Evolutionary conservation across 1,139 yeast species (phyloP), one percentile per base, ranked within the genome.

Genomic region (Geotrichum klebahnii): DNA sequence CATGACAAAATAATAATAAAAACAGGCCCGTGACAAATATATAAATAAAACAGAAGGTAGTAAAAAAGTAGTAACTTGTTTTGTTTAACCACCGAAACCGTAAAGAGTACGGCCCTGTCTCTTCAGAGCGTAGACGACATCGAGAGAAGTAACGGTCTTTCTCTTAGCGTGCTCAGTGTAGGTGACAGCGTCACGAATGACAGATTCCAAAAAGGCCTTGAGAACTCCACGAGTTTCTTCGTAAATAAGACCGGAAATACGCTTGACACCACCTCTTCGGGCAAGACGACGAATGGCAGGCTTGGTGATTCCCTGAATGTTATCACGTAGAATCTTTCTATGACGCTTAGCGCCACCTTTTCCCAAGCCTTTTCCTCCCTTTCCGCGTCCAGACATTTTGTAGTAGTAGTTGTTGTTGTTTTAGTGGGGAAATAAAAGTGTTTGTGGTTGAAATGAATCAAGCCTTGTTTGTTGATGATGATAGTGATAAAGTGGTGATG

Each of bases 241-340:
- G 80, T 92, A 92, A 74, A 92, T 90, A 72, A 90, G 80, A 71
- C 96, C 97, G 61, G 97, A 90, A 68, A 92, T 92, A 85, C 97
- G 96, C 84, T 92, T 92, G 71, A 92, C 98, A 87, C 98, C 98
- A 79, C 98, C 98, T 87, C 98, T 89, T 84, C 98, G 90, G 57
- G 98, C 98, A 69, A 92, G 84, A 86, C 98, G 90, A 80, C 98
- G 89, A 73, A 92, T 92, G 69, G 98, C 98, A 72, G 98, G 98
- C 82, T 92, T 92, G 61, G 98, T 92, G 72, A 92, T 90, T 80
- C 98, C 98, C 79, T 90, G 97, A 65, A 92, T 90, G 90, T 92
- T 92, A 75, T 92, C 98, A 81, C 97, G 89, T 67, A 90, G 81
- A 77, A 92, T 88, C 87, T 90, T 90, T 84, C 97, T 87, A 89